Conservation (phyloP, 345 rosid species). For the Eucalyptus lansdowneana region DNA sequence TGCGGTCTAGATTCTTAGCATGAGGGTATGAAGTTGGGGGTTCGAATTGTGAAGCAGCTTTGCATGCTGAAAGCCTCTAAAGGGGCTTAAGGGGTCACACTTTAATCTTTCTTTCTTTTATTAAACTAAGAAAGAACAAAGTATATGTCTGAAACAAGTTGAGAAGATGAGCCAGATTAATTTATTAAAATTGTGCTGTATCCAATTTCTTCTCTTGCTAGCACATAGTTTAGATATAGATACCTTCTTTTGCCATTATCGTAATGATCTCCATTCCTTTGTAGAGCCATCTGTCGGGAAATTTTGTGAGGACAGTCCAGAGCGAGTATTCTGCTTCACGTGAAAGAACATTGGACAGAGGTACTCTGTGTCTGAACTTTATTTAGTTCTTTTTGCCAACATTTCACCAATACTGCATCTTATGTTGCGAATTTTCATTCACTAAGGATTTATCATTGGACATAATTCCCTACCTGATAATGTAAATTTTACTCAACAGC, state of each 20-base stretch:
- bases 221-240: background rate
- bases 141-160: background rate
- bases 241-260: background rate
- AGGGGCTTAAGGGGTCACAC: background rate
- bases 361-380: slow-evolving; percentile 6
- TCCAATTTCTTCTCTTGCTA: background rate
- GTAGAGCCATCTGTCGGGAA: slow-evolving; percentile 50
- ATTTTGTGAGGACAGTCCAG: slow-evolving; percentile 31
- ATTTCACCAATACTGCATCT: background rate
- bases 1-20: background rate
- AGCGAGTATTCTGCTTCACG: slow-evolving; percentile 35
- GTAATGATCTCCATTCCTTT: background rate
- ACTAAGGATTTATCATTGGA: background rate
- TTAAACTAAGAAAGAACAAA: background rate
- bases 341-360: slow-evolving; percentile 32
- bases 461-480: background rate
- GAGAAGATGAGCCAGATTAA: background rate
- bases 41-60: background rate
- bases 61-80: background rate
- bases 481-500: background rate
- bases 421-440: background rate
- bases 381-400: background rate
- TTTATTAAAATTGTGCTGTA: background rate
- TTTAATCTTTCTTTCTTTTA: background rate
- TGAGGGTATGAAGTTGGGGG: background rate